A percentile compares a stretch with the other conserved stretches of the same genome.
Conservation (phyloP, 2,329 filamentous ascomycete genomes). For the Ascosphaera aggregata region DNA sequence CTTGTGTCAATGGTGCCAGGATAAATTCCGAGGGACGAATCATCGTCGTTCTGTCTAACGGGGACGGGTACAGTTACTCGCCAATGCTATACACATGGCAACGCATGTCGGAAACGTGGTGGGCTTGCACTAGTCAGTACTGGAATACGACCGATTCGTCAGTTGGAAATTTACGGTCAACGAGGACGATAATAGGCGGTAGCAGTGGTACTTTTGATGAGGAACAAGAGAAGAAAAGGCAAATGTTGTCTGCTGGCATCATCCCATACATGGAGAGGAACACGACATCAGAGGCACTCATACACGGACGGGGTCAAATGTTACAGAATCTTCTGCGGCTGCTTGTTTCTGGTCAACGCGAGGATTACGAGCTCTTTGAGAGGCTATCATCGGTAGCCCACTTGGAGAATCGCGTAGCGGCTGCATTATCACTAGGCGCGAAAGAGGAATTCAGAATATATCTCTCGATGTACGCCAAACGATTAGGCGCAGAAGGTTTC, state of each 20-base stretch:
- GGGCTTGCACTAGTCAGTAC: constrained; percentile 93
- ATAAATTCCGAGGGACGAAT: constrained; percentile 73
- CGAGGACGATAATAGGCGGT: background rate
- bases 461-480: constrained; percentile 94
- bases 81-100: constrained; percentile 78
- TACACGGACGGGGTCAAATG: constrained; percentile 79
- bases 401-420: constrained; percentile 82
- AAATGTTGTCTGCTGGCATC: constrained; percentile 48
- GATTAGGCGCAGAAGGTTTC: constrained; percentile 72
- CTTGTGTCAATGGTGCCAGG: constrained; percentile 73
- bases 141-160: constrained; percentile 96
- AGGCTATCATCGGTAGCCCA: constrained; percentile 81
- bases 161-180: constrained; percentile 51
- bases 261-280: constrained; percentile 85
- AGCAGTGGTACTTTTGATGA: constrained; percentile 13
- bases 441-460: constrained; percentile 87
- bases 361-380: constrained; percentile 84
- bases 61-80: constrained; percentile 82
- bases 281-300: constrained; percentile 76
- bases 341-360: constrained; percentile 45
- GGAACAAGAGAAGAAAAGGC: background rate
- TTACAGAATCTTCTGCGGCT: constrained; percentile 80
- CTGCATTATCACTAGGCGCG: constrained; percentile 60
- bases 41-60: constrained; percentile 78
- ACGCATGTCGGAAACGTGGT: constrained; percentile 89